A percentile compares a stretch with the other conserved stretches of the same genome.
Evolutionary conservation across 2,329 filamentous ascomycete genomes (phyloP).

Genomic region (Trichophyton equinum): DNA sequence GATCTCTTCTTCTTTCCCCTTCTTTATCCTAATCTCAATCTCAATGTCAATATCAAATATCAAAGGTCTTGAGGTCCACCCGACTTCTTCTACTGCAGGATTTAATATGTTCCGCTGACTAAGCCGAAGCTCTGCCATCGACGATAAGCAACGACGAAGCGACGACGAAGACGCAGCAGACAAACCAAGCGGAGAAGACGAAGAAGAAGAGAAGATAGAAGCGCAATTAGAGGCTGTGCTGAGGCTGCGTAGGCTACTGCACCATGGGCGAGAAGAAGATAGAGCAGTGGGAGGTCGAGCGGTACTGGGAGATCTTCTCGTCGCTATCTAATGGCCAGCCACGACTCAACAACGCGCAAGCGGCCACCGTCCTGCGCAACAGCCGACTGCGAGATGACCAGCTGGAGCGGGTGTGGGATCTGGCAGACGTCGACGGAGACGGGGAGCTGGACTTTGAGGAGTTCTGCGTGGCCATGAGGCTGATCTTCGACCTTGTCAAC

Average conservation of each 20-base stretch:
- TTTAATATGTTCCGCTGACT: background rate
- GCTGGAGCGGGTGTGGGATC: slow-evolving; percentile 93
- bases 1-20: background rate
- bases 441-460: slow-evolving; percentile 98
- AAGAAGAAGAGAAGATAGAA: background rate
- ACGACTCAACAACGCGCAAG: slow-evolving; percentile 56
- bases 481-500: slow-evolving; percentile 96
- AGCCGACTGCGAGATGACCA: slow-evolving; percentile 63
- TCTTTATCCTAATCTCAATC: too few relatives aligned
- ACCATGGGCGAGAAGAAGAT: slow-evolving; percentile 41
- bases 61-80: too few relatives aligned
- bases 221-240: too few relatives aligned
- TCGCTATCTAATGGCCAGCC: slow-evolving; percentile 52
- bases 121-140: background rate
- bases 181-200: background rate
- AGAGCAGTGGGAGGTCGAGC: slow-evolving; percentile 61
- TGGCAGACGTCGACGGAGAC: slow-evolving; percentile 94
- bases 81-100: too few relatives aligned
- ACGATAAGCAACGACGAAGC: background rate
- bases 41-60: too few relatives aligned
- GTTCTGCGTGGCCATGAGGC: slow-evolving; percentile 96
- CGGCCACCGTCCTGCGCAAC: slow-evolving; percentile 61
- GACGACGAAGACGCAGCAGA: background rate
- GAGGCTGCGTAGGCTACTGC: background rate
- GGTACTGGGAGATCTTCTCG: slow-evolving; percentile 70